These are phyloP conservation scores for Leucaena leucocephala DNA, from an alignment of 306 rosid genomes.

Conservation along the genomic window DNA sequence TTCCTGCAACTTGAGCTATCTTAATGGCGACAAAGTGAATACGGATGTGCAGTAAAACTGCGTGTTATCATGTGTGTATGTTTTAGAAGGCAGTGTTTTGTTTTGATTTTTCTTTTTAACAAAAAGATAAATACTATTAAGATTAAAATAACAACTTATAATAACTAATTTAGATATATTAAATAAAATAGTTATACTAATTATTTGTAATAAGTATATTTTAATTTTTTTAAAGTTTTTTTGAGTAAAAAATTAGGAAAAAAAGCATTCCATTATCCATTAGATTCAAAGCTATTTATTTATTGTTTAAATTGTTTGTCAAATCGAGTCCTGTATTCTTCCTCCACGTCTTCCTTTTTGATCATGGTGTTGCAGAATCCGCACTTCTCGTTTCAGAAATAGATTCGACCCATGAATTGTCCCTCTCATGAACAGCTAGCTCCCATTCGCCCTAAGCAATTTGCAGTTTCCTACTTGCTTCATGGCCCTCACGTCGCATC, in stretches of 20 bases:
- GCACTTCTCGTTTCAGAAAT: constrained; percentile 33
- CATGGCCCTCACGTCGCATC: background rate
- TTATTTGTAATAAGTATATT: too few relatives aligned
- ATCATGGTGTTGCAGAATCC: constrained; percentile 33
- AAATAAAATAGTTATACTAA: too few relatives aligned
- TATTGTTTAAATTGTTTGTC: background rate
- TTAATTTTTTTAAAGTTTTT: too few relatives aligned
- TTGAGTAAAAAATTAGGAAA: too few relatives aligned
- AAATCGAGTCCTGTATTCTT: background rate
- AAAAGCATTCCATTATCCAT: too few relatives aligned
- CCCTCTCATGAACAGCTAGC: background rate
- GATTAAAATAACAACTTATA: too few relatives aligned
- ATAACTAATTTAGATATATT: too few relatives aligned
- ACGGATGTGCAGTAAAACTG: background rate
- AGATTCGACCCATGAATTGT: constrained; percentile 23
- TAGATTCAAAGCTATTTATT: too few relatives aligned
- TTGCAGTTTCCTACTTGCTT: constrained; percentile 6
- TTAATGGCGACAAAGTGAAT: background rate
- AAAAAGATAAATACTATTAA: too few relatives aligned
- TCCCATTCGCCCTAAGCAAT: constrained; percentile 46
- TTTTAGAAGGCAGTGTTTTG: background rate
- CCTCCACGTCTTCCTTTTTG: background rate
- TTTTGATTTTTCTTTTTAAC: too few relatives aligned
- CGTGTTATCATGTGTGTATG: background rate
- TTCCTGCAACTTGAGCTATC: background rate